These are phyloP conservation scores for Nakaseomyces delphensis DNA, from an alignment of 1,139 yeast species.

Conservation along the genomic window DNA sequence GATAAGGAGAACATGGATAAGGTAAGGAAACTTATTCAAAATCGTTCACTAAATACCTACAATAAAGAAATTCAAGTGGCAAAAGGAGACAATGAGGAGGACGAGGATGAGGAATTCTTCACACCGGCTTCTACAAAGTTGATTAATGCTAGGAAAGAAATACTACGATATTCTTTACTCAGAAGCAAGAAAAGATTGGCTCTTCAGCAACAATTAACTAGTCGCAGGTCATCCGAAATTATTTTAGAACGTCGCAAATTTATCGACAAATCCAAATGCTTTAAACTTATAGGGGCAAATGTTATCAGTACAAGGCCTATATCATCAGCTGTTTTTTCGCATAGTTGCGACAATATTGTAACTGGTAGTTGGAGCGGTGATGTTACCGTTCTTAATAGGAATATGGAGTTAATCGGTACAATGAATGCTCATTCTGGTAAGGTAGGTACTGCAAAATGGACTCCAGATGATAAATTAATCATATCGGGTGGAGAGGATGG, in stretches of 20 bases:
- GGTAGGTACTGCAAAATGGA: conserved; percentile 66
- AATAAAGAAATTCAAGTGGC: not conserved
- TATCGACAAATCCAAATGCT: conserved; percentile 34
- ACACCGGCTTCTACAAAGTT: conserved; percentile 68
- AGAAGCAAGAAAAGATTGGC: conserved; percentile 39
- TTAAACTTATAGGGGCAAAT: conserved; percentile 60
- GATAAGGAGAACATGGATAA: not conserved
- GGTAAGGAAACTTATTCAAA: not conserved
- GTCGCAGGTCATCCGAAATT: conserved; percentile 23
- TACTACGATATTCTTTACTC: conserved; percentile 45
- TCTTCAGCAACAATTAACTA: conserved; percentile 27
- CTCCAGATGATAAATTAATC: conserved; percentile 30
- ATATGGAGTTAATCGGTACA: conserved; percentile 32
- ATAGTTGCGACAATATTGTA: conserved; percentile 36
- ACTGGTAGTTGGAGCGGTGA: conserved; percentile 85
- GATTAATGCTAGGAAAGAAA: conserved; percentile 42
- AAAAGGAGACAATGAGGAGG: conserved; percentile 29
- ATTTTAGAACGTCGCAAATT: conserved; percentile 42
- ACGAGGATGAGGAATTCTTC: conserved; percentile 69
- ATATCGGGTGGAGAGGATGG: conserved; percentile 68
- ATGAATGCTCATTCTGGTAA: conserved; percentile 44
- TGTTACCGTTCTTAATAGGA: conserved; percentile 41
- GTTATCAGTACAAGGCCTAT: conserved; percentile 60
- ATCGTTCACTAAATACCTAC: too few relatives aligned
- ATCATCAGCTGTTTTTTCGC: conserved; percentile 47